Percentiles rank a stretch among this genome's conserved stretches.
Evolutionary conservation across 768 basidiomycete genomes (phyloP).

Genomic region (Lactarius indigo): DNA sequence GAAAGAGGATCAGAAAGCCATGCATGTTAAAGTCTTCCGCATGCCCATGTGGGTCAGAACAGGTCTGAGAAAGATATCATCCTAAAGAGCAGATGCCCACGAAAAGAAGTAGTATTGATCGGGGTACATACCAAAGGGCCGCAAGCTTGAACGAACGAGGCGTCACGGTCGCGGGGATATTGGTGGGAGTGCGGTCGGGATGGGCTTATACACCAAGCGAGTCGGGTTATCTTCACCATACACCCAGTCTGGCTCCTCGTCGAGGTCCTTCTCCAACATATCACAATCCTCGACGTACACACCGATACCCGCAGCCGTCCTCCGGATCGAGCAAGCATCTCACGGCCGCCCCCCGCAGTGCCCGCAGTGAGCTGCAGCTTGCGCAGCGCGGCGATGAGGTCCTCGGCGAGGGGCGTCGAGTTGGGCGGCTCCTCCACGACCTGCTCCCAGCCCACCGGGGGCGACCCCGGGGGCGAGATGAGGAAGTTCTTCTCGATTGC

Average conservation of each 20-base stretch:
- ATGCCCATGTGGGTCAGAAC: slow-evolving; percentile 56
- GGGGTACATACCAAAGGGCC: slow-evolving; percentile 23
- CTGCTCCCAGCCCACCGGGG: slow-evolving; percentile 95
- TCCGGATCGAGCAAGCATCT: slow-evolving; percentile 65
- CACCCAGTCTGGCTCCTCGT: slow-evolving; percentile 49
- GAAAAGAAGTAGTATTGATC: background rate
- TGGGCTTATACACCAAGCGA: slow-evolving; percentile 47
- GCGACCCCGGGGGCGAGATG: slow-evolving; percentile 96
- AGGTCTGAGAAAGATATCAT: slow-evolving; percentile 76
- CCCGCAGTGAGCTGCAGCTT: slow-evolving; percentile 52
- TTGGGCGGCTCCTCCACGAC: slow-evolving; percentile 91
- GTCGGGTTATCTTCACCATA: slow-evolving; percentile 51
- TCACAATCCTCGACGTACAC: slow-evolving; percentile 79
- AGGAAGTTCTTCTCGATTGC: slow-evolving; percentile 88
- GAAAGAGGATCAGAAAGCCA: slow-evolving; percentile 58
- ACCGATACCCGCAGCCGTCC: slow-evolving; percentile 67
- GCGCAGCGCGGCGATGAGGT: slow-evolving; percentile 76
- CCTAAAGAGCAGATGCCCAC: slow-evolving; percentile 32
- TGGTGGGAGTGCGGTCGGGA: slow-evolving; percentile 58
- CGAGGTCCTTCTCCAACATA: slow-evolving; percentile 33
- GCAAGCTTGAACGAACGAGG: slow-evolving; percentile 9
- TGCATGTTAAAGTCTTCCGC: slow-evolving; percentile 49
- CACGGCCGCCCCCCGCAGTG: slow-evolving; percentile 36
- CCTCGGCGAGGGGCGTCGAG: slow-evolving; percentile 73
- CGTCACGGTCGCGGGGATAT: slow-evolving; percentile 30